phyloP scores from a whole-genome alignment of 2,329 filamentous ascomycete genomes.

The Botrytis byssoidea region DNA sequence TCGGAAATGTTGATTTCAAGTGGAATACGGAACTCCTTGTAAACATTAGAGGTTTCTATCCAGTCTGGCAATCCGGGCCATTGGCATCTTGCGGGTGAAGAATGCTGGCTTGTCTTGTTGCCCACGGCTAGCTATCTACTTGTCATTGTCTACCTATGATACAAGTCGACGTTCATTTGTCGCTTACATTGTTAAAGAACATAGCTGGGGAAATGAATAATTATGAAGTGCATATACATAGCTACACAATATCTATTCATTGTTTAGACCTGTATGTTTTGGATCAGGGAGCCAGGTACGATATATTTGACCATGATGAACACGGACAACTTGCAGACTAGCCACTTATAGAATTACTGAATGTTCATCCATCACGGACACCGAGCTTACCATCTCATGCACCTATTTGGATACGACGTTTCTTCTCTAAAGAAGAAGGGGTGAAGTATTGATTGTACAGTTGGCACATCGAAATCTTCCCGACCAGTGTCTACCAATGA shows the following conservation, averaged over 20 bases:
- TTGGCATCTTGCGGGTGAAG: neutral
- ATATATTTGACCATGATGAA: neutral
- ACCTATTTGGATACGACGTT: neutral
- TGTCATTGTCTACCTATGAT: neutral
- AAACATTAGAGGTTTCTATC: neutral
- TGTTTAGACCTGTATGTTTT: neutral
- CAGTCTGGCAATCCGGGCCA: neutral
- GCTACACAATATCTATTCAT: neutral
- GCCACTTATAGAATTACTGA: neutral
- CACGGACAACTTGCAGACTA: neutral
- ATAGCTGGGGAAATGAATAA: neutral
- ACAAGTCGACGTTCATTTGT: neutral
- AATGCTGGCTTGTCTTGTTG: neutral
- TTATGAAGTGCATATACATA: neutral
- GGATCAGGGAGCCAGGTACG: neutral
- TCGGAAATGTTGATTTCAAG: neutral
- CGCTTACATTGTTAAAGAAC: neutral
- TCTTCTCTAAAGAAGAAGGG: neutral
- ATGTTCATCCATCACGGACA: neutral
- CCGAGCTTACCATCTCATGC: neutral
- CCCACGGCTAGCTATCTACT: neutral
- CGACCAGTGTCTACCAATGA: constrained; percentile 10
- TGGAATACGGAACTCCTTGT: neutral
- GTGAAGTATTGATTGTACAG: constrained; percentile 12
- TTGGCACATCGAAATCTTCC: constrained; percentile 12